phyloP scores from a whole-genome alignment of 2,329 filamentous ascomycete genomes.

The Curvularia eragrostidis region DNA sequence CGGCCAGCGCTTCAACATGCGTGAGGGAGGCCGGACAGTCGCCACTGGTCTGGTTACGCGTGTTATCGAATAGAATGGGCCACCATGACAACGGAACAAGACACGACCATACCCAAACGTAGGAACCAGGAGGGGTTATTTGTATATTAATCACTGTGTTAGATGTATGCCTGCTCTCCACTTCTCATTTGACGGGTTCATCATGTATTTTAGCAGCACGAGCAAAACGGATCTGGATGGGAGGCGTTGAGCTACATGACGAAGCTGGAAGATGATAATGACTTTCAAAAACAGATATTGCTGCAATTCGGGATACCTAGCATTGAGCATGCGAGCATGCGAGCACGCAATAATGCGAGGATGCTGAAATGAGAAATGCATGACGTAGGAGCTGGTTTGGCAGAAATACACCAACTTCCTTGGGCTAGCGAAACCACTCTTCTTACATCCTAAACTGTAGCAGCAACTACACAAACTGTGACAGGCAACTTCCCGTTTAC shows the following conservation, averaged over 20 bases:
- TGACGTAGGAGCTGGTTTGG: not conserved
- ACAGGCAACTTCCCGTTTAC: not conserved
- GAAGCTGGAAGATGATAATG: slow-evolving; percentile 30
- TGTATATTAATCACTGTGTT: slow-evolving; percentile 33
- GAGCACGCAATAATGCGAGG: not conserved
- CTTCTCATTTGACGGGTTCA: slow-evolving; percentile 31
- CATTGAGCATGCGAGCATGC: not conserved
- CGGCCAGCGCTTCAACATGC: slow-evolving; percentile 96
- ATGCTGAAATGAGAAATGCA: no score
- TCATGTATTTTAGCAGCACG: slow-evolving; percentile 37
- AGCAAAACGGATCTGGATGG: slow-evolving; percentile 30
- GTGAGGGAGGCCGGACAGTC: slow-evolving; percentile 81
- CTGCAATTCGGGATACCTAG: not conserved
- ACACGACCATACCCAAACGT: slow-evolving; percentile 16
- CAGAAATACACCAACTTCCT: not conserved
- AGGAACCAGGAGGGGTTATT: slow-evolving; percentile 20
- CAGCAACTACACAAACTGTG: not conserved
- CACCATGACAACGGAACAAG: not conserved
- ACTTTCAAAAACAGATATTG: slow-evolving; percentile 8
- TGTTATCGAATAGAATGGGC: slow-evolving; percentile 41
- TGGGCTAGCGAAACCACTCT: not conserved
- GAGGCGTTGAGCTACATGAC: slow-evolving; percentile 28
- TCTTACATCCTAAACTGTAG: not conserved
- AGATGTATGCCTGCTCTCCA: slow-evolving; percentile 33
- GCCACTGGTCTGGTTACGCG: slow-evolving; percentile 51